phyloP scores from a whole-genome alignment of 768 basidiomycete genomes.

The Tulasnella sp. region DNA sequence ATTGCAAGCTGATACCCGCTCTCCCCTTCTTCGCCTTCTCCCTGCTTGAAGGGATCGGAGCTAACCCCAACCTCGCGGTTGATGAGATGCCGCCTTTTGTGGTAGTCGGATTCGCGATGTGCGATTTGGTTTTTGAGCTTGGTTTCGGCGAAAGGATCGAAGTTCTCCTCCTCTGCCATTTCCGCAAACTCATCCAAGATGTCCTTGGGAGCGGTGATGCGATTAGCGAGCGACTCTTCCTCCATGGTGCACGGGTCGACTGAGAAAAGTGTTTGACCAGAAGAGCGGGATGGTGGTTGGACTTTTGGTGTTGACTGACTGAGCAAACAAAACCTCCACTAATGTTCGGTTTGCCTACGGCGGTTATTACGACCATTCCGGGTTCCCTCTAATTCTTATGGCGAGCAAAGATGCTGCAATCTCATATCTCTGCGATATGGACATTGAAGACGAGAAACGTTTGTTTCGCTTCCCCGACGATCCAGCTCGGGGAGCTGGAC shows the following conservation, averaged over 20 bases:
- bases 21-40: conserved; percentile 64
- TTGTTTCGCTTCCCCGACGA: not conserved
- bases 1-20: conserved; percentile 91
- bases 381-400: not conserved
- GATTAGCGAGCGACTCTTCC: conserved; percentile 25
- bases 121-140: conserved; percentile 92
- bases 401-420: not conserved
- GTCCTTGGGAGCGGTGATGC: conserved; percentile 78
- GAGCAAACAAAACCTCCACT: conserved; percentile 5
- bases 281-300: not conserved
- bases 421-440: not conserved
- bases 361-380: not conserved
- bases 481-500: not conserved
- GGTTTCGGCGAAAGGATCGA: conserved; percentile 89
- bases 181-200: conserved; percentile 90
- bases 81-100: conserved; percentile 70
- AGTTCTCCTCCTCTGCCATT: conserved; percentile 87
- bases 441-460: not conserved
- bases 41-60: conserved; percentile 68
- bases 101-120: conserved; percentile 89
- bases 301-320: conserved; percentile 8
- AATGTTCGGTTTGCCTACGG: not conserved
- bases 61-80: conserved; percentile 77
- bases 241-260: not conserved
- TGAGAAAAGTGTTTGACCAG: not conserved